Evolutionary conservation across 2,329 filamentous ascomycete species (phyloP).

Genomic region (Geosmithia morbida): DNA sequence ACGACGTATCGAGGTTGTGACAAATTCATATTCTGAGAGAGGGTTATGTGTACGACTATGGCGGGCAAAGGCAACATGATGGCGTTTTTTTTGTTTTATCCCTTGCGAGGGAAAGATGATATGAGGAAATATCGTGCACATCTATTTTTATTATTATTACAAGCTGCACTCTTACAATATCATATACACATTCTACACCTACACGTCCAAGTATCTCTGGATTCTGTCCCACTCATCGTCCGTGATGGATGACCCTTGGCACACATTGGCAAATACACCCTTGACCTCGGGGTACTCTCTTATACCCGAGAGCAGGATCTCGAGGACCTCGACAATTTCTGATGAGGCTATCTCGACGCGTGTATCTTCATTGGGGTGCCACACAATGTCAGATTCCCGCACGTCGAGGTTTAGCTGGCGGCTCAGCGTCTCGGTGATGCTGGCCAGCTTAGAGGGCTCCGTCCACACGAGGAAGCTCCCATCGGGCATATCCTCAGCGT

Average conservation of each 20-base stretch:
- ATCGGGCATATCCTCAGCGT: slow-evolving; percentile 54
- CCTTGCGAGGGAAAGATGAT: background rate
- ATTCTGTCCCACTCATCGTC: slow-evolving; percentile 41
- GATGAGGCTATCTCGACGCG: slow-evolving; percentile 47
- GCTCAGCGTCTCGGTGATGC: slow-evolving; percentile 33
- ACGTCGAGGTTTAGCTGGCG: slow-evolving; percentile 51
- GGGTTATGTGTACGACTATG: background rate
- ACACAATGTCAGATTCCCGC: slow-evolving; percentile 66
- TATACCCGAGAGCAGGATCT: slow-evolving; percentile 41
- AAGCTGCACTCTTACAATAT: background rate
- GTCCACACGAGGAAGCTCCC: slow-evolving; percentile 50
- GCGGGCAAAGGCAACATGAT: background rate
- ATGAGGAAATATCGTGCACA: background rate
- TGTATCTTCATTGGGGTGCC: slow-evolving; percentile 71
- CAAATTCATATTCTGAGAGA: too few species aligned
- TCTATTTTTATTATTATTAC: background rate
- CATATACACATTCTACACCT: background rate
- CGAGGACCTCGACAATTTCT: slow-evolving; percentile 39
- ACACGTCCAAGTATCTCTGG: slow-evolving; percentile 36
- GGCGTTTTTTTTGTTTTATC: background rate
- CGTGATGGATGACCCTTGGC: slow-evolving; percentile 27
- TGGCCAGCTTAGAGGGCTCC: slow-evolving; percentile 15
- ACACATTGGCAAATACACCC: slow-evolving; percentile 62
- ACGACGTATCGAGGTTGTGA: too few species aligned
- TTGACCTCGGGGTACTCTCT: slow-evolving; percentile 61